Conservation (phyloP, 2,329 filamentous ascomycete species). For the Fusarium bulbicola region DNA sequence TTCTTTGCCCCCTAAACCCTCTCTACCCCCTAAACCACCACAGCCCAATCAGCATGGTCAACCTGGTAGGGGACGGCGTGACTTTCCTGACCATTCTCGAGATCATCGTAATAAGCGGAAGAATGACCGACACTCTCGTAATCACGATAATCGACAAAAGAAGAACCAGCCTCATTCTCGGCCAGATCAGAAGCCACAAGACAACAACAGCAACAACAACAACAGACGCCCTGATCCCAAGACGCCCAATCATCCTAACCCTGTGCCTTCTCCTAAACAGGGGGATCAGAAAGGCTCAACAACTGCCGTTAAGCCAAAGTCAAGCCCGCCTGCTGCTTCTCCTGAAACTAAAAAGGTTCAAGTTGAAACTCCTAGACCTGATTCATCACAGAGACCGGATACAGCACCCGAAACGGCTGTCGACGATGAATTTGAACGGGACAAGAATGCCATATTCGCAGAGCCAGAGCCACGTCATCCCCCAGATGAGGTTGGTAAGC, state of each 20-base stretch:
- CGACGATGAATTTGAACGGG: constrained; percentile 51
- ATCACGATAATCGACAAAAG: constrained; percentile 43
- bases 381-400: constrained; percentile 14
- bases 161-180: constrained; percentile 35
- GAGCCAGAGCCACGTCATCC: constrained; percentile 47
- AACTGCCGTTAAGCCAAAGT: neutral
- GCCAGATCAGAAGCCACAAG: constrained; percentile 41
- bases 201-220: constrained; percentile 16
- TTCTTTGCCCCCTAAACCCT: constrained; percentile 47
- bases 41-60: constrained; percentile 25
- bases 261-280: constrained; percentile 30
- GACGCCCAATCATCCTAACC: constrained; percentile 28
- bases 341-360: constrained; percentile 17
- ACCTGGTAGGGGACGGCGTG: constrained; percentile 34
- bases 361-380: constrained; percentile 5
- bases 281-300: constrained; percentile 41
- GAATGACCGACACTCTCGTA: constrained; percentile 46
- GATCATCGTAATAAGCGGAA: constrained; percentile 46
- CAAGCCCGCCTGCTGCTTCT: constrained; percentile 5
- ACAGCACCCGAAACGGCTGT: constrained; percentile 4
- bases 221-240: constrained; percentile 19
- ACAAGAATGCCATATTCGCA: constrained; percentile 51
- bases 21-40: constrained; percentile 46
- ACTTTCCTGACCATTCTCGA: constrained; percentile 41
- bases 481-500: constrained; percentile 59